A percentile compares a stretch with the other conserved stretches of the same genome.
These are phyloP conservation scores for Berberis vulgaris DNA, from an alignment of 164 flowering plant species.

Conservation along the genomic window DNA sequence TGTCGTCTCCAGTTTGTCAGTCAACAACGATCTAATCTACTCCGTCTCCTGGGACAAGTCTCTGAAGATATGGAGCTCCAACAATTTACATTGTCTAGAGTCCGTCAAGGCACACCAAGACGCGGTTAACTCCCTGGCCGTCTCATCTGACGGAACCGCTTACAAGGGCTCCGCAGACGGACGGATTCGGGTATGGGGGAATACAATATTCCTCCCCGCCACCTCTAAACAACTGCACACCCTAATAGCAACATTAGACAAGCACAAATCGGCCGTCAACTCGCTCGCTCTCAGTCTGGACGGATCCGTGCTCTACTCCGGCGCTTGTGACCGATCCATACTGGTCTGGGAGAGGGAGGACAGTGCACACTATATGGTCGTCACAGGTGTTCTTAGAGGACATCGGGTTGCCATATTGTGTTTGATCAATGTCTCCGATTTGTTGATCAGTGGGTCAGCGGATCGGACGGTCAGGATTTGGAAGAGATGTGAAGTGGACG, in stretches of 20 bases:
- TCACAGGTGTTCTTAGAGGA: constrained; percentile 68
- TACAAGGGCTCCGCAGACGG: constrained; percentile 76
- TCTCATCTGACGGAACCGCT: constrained; percentile 50
- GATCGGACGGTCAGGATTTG: constrained; percentile 91
- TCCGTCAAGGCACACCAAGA: constrained; percentile 71
- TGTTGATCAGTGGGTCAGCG: constrained; percentile 77
- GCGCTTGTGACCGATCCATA: constrained; percentile 81
- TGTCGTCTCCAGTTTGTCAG: constrained; percentile 64
- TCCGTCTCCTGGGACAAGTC: constrained; percentile 83
- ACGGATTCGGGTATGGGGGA: constrained; percentile 62
- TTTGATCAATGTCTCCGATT: constrained; percentile 39
- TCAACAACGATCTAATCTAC: constrained; percentile 28
- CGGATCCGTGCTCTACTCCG: constrained; percentile 68
- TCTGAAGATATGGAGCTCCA: constrained; percentile 57
- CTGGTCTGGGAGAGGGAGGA: constrained; percentile 89
- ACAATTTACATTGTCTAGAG: constrained; percentile 50
- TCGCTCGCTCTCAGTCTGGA: constrained; percentile 52
- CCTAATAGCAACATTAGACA: constrained; percentile 58
- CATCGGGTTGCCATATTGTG: constrained; percentile 62
- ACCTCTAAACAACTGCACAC: constrained; percentile 28
- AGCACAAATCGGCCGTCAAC: constrained; percentile 80
- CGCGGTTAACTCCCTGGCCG: constrained; percentile 69
- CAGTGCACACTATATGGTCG: constrained; percentile 58
- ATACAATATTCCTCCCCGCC: background rate
- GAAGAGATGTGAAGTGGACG: constrained; percentile 32